Base-by-base conservation (phyloP, 1,139 yeast species). In the Saccharomycopsis hybrid region DNA sequence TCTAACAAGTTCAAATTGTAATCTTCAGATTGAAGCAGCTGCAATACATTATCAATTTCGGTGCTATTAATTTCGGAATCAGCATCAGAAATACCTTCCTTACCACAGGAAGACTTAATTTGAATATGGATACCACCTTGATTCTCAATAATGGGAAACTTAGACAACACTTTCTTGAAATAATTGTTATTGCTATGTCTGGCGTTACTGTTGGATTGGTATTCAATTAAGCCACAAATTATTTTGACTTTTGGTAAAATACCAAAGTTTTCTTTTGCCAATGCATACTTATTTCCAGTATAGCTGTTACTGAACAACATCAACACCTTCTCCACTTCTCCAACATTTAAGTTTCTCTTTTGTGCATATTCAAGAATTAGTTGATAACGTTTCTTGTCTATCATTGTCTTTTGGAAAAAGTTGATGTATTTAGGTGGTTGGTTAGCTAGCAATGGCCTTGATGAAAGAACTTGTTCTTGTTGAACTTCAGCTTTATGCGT, bases 31-130 rank as follows among this genome's bases (percentile, higher is more conserved):
- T 30, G 35, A 30, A 41, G 11, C 5, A 38, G n/a, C 5, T 51
- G 41, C 3, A 25, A 27, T 9, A 48, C n/a, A 27, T 41, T 32
- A 30, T 28, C 42, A 30, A 25, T 25, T 25, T 28, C 8, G 18
- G 35, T 30, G 8, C 25, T 43, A 36, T 28, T 30, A 5, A 36
- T 27, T 24, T 24, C 4, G 8, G 41, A 30, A 4, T 7, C 11
- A 30, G 5, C 27, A 7, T 25, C 5, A n/a, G 37, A 27, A 5
- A 40, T 38, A 25, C 30, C n/a, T 29, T 48, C 51, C 25, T 24
- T 39, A 5, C 52, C 52, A 36, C 51, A 48, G 13, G 54, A 51
- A 29, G 46, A 43, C 32, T 43, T 44, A 13, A 51, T 42, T 38
- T 51, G 51, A 24, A 48, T 25, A 30, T 29, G 27, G 9, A 47